Percentiles rank a stretch among this genome's conserved stretches.
These are phyloP conservation scores for Sonneratia caseolaris DNA, from an alignment of 345 rosid species.

Conservation along the genomic window DNA sequence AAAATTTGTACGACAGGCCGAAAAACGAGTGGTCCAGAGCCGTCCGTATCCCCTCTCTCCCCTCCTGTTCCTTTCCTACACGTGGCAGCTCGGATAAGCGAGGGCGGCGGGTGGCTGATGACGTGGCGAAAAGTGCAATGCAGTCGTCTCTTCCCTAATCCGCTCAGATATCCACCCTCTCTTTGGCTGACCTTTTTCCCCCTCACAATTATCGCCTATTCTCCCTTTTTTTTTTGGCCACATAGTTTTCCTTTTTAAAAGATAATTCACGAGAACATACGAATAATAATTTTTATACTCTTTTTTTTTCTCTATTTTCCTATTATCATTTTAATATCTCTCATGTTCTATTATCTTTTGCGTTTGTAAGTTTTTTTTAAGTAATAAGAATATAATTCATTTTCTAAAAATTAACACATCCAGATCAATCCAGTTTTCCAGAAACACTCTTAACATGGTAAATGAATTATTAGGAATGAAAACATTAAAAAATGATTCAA, in stretches of 20 bases:
- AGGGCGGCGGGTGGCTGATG: slow-evolving; percentile 6
- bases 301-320: too few species aligned
- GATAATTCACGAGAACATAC: too few species aligned
- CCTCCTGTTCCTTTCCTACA: background rate
- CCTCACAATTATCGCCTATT: background rate
- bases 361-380: too few species aligned
- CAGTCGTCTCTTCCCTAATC: slow-evolving; percentile 4
- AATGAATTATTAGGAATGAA: too few species aligned
- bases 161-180: background rate
- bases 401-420: too few species aligned
- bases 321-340: too few species aligned
- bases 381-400: too few species aligned
- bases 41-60: background rate
- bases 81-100: background rate
- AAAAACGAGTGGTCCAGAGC: slow-evolving; percentile 4
- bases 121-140: slow-evolving; percentile 20
- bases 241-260: background rate
- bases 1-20: background rate
- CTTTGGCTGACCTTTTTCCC: background rate
- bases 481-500: too few species aligned
- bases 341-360: too few species aligned
- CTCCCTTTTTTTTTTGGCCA: background rate
- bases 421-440: too few species aligned
- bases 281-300: too few species aligned
- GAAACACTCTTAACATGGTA: too few species aligned